These are phyloP conservation scores for Magnusiomyces suaveolens DNA, from an alignment of 1,139 yeast species.

Conservation along the genomic window DNA sequence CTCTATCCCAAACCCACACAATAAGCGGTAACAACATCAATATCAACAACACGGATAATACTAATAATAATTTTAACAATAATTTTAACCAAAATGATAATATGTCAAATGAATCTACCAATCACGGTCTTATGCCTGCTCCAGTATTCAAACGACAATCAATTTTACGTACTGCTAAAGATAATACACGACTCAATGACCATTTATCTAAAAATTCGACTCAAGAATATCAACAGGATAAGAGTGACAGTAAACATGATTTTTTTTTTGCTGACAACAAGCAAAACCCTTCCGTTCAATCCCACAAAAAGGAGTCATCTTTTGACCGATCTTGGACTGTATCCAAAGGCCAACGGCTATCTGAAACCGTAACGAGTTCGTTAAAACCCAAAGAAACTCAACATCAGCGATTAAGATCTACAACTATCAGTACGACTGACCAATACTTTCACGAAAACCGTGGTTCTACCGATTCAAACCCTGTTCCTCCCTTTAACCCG, in stretches of 20 bases:
- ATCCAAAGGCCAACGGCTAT: not conserved
- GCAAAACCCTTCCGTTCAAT: not conserved
- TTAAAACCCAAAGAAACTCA: not conserved
- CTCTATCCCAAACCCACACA: constrained; percentile 4
- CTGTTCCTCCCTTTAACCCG: not conserved
- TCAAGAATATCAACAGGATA: constrained; percentile 3
- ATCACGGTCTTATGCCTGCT: constrained; percentile 6
- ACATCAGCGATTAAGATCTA: not conserved
- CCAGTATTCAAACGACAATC: constrained; percentile 14
- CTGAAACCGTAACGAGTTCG: constrained; percentile 7
- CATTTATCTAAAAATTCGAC: constrained; percentile 4
- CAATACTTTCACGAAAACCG: not conserved
- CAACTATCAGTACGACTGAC: not conserved
- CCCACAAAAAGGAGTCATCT: constrained; percentile 18
- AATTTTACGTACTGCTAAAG: constrained; percentile 7
- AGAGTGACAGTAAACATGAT: not conserved
- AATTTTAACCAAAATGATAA: too few species aligned
- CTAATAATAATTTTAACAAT: too few species aligned
- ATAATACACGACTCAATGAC: constrained; percentile 2
- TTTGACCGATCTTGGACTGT: constrained; percentile 23
- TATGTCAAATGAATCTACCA: too few species aligned
- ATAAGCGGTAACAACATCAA: not conserved
- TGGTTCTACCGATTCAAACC: not conserved
- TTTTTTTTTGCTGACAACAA: not conserved
- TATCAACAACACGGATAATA: not conserved